Percentiles rank a stretch among this genome's conserved stretches.
These are phyloP conservation scores for Aphanomyces stellatus DNA, from an alignment of 352 stramenopile genomes.

Conservation along the genomic window DNA sequence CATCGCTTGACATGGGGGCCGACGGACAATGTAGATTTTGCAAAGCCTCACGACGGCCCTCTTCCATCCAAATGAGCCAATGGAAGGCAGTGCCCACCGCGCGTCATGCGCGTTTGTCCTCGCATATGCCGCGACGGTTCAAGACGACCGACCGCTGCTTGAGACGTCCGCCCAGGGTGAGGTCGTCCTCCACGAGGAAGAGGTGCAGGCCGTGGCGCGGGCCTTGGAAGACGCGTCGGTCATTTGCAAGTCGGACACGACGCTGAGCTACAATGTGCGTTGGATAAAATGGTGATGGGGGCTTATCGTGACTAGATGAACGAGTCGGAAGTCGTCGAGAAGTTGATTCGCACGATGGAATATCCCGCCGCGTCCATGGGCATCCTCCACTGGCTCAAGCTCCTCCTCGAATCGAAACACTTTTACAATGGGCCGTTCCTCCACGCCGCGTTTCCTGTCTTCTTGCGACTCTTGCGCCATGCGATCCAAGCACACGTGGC, in stretches of 20 bases:
- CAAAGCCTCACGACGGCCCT: conserved; percentile 62
- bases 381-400: conserved; percentile 74
- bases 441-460: conserved; percentile 77
- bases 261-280: conserved; percentile 74
- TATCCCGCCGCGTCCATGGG: conserved; percentile 81
- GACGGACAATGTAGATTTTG: conserved; percentile 40
- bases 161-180: conserved; percentile 25
- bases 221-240: conserved; percentile 60
- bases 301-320: no score
- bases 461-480: conserved; percentile 66
- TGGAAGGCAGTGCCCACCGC: conserved; percentile 39
- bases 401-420: conserved; percentile 54
- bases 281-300: no score
- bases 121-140: conserved; percentile 63
- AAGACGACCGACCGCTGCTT: conserved; percentile 69
- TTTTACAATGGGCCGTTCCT: conserved; percentile 81
- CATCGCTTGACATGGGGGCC: background rate
- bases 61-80: conserved; percentile 68
- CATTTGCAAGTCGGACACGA: conserved; percentile 79
- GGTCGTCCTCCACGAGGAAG: conserved; percentile 32
- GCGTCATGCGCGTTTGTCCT: conserved; percentile 64
- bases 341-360: conserved; percentile 63
- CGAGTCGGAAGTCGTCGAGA: conserved; percentile 73
- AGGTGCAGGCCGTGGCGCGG: conserved; percentile 54
- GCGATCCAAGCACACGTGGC: conserved; percentile 67